Base-by-base conservation (phyloP, 1,284 basidiomycete species). In the Ustilago trichophora region DNA sequence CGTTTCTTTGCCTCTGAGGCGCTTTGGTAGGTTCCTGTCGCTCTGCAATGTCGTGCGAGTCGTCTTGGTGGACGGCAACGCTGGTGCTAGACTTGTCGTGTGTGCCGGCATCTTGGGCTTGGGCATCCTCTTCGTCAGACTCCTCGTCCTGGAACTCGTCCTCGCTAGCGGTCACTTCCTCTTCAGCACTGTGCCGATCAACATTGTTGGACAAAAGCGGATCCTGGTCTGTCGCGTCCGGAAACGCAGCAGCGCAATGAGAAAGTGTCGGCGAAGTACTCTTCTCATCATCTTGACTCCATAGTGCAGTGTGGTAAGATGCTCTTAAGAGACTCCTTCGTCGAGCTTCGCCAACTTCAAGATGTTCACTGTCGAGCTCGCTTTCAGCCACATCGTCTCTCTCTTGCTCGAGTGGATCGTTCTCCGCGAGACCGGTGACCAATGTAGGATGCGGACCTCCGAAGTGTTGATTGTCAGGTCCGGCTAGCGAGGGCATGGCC, bases 241-340 rank as follows among this genome's bases (percentile, higher is more conserved):
- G 16, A 7, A 43, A 47, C 3, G 27, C 6, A 2, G 29, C 18
- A 4, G 34, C 18, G 16, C 27, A 41, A 9, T 36, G 41, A 4
- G 26, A 44, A 7, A 45, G 31, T 19, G 51, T 37, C 2, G 34
- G 37, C n/a, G 51, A 53, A 18, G 22, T 24, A 12, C 35, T 26
- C 24, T 35, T 13, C 3, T 49, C 57, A 18, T 60, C 57, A n/a
- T 60, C 50, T 13, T 60, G 57, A 33, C 51, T 60, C 51, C 50
- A 53, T 6, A 60, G 21, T 12, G 63, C 67, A 8, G 62, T 66
- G 25, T 71, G 62, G 27, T 65, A 71, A 1, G 68, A 71, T 9
- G 66, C 60, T 15, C 62, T 47, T 10, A 55, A 21, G 12, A 63
- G 25, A 32, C 54, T 54, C 2, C 48, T 33, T 2, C 41, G 34